Evolutionary conservation across 805 yeast genomes (phyloP), one percentile per base, ranked within the genome.

Genomic region (Starmerella davenportii): DNA sequence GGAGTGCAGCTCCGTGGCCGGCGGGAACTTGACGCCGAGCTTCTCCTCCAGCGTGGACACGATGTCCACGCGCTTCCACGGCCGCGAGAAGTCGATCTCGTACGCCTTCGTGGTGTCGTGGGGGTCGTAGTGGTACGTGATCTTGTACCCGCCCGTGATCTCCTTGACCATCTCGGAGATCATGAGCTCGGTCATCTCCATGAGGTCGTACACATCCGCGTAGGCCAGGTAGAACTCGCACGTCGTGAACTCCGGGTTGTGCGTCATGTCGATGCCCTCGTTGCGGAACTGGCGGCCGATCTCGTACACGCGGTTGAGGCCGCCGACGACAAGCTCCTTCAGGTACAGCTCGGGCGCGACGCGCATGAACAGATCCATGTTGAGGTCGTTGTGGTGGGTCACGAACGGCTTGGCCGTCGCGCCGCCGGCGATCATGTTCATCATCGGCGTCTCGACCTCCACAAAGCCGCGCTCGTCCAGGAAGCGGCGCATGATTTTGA

Each of bases 41-140:
- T 68, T 68, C 67, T 77, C 82, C 68, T 87, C 98, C 52, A 87
- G 69, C 57, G 84, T 93, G 63, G 82, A 92, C 57, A 90, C 87
- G 94, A 87, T 90, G 64, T 85, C 84, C 53, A 87, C 70, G 67
- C 98, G 78, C 76, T 84, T 90, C 98, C 98, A 87, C 48, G 98
- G 98, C 65, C 96, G 74, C 33, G 84, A 51, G 66, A 87, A 87
- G 64, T 87, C 90, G 56, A 87, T 66, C 41, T 77, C 76, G 45
- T 45, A 41, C 55, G 75, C 63, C 60, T 81, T 65, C 42, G 56
- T 51, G 50, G 82, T 82, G 35, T 78, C 81, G 49, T 90, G 87
- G 41, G 95, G 94, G 45, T 82, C 85, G 51, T 95, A 95, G 59
- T 90, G 95, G 68, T 80, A 90, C 42, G 69, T 64, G 53, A 90